Evolutionary conservation across 176 grass and related monocot genomes (phyloP), one percentile per base, ranked within the genome.

Genomic region (Typha latifolia): DNA sequence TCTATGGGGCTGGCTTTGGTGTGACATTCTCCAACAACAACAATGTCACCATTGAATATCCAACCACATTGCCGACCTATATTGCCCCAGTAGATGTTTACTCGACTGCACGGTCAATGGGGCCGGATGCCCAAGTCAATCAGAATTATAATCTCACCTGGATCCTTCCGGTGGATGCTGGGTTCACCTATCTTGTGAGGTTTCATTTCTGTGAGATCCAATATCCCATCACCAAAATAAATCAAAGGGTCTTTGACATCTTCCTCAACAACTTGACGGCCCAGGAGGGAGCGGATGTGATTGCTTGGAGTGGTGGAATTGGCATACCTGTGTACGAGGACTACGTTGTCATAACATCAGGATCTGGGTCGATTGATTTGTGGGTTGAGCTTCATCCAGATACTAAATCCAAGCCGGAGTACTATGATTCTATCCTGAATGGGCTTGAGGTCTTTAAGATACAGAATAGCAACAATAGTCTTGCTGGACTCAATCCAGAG

Each of bases 161-260:
- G 87, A 14, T 85, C 37, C 63, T 96, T 69, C 70, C 76, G 43
- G 87, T 96, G 51, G 87, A 96, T 77, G 87, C 87, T 67, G 91
- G 91, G 4, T 96, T 85, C 74, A 14, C 4, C 0, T 90, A 96
- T 63, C 84, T 96, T 49, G 71, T 96, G 24, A 79, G 91, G 79
- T 52, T 96, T 32, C 91, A 96, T 78, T 96, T 96, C 77, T 96
- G 91, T 52, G 91, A 96, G 82, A 90, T 96, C 47, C 91, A 96
- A 34, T 73, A 52, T 56, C 84, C 74, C 0, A 69, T 74, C 12
- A 96, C 87, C 2, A 73, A 74, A 67, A 0, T 16, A n/a, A 90
- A 96, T 32, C 86, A 87, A 66, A 82, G 87, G 75, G 87, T 87
- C 1, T 96, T 96, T 22, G 26, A 81, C 27, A 90, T 96, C 49